phyloP scores from a whole-genome alignment of 2,329 filamentous ascomycete species.

The Penicillium sp. region DNA sequence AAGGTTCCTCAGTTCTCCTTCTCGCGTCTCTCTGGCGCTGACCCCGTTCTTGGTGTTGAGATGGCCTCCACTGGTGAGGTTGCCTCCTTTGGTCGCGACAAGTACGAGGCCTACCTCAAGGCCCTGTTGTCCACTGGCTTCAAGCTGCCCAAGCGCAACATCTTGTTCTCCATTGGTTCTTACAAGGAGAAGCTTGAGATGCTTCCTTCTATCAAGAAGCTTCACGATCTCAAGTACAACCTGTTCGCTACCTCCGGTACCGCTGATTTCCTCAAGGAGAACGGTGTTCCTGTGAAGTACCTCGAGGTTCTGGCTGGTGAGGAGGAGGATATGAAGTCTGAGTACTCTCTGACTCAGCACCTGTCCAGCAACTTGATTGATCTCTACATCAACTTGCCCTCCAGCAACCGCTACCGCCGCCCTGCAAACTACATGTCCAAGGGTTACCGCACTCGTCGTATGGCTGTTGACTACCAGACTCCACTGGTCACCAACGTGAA shows the following conservation, averaged over 20 bases:
- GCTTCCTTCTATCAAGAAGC: slow-evolving; percentile 85
- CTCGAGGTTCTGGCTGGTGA: slow-evolving; percentile 79
- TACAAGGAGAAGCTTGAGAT: slow-evolving; percentile 99
- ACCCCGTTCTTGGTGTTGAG: slow-evolving; percentile 94
- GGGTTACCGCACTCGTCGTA: slow-evolving; percentile 92
- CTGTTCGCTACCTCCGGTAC: slow-evolving; percentile 95
- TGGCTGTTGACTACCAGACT: slow-evolving; percentile 98
- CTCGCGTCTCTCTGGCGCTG: slow-evolving; percentile 91
- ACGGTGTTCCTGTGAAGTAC: slow-evolving; percentile 89
- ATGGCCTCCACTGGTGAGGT: slow-evolving; percentile 99
- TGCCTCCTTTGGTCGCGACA: slow-evolving; percentile 91
- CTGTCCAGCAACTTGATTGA: slow-evolving; percentile 97
- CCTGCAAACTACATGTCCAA: slow-evolving; percentile 99
- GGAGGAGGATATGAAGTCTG: slow-evolving; percentile 83
- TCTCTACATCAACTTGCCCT: slow-evolving; percentile 98
- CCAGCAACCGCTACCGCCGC: slow-evolving; percentile 93
- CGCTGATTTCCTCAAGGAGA: slow-evolving; percentile 91
- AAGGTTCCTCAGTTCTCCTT: slow-evolving; percentile 99
- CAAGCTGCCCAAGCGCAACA: slow-evolving; percentile 92
- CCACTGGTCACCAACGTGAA: slow-evolving; percentile 98
- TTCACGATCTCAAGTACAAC: slow-evolving; percentile 90
- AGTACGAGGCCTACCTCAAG: slow-evolving; percentile 98
- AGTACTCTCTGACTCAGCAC: slow-evolving; percentile 96
- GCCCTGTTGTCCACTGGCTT: slow-evolving; percentile 94
- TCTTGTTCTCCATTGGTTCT: slow-evolving; percentile 90